Conservation (phyloP, 2,329 filamentous ascomycete species). For the Phyllosticta citrichinensis region DNA sequence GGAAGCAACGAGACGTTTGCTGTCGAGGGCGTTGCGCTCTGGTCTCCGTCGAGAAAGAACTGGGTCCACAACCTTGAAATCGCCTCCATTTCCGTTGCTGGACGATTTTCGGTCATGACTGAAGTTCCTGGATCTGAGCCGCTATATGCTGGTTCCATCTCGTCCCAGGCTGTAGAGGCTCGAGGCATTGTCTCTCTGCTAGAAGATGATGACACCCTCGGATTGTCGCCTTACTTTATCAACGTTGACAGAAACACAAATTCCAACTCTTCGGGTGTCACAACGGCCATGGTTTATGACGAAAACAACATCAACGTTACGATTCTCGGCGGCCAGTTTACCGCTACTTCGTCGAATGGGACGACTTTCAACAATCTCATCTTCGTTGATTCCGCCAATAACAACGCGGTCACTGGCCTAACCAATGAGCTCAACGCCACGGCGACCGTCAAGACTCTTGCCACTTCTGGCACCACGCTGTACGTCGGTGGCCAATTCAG, state of each 20-base stretch:
- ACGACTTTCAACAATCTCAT: slow-evolving; percentile 68
- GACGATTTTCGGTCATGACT: slow-evolving; percentile 62
- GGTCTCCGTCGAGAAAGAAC: slow-evolving; percentile 75
- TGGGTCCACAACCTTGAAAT: slow-evolving; percentile 74
- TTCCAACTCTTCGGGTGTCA: slow-evolving; percentile 53
- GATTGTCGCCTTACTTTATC: slow-evolving; percentile 42
- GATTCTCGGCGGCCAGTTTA: slow-evolving; percentile 79
- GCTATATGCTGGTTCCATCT: slow-evolving; percentile 75
- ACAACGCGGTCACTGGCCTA: slow-evolving; percentile 58
- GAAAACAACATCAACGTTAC: slow-evolving; percentile 66
- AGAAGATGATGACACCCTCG: slow-evolving; percentile 19
- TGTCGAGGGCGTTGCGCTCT: slow-evolving; percentile 73
- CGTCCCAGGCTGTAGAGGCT: slow-evolving; percentile 62
- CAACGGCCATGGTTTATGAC: slow-evolving; percentile 68
- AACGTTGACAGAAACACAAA: slow-evolving; percentile 34
- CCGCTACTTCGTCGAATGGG: slow-evolving; percentile 56
- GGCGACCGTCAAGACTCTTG: slow-evolving; percentile 67
- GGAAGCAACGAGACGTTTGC: slow-evolving; percentile 49
- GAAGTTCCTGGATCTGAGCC: slow-evolving; percentile 52
- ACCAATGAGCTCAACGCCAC: slow-evolving; percentile 54
- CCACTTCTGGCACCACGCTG: slow-evolving; percentile 52
- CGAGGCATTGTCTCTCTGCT: slow-evolving; percentile 62
- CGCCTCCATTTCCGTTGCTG: slow-evolving; percentile 56
- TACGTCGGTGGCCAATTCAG: slow-evolving; percentile 76
- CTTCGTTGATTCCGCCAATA: slow-evolving; percentile 68